Evolutionary conservation across 208 protist genomes (phyloP), one percentile per base, ranked within the genome.

Genomic region (Naegleria lovaniensis): DNA sequence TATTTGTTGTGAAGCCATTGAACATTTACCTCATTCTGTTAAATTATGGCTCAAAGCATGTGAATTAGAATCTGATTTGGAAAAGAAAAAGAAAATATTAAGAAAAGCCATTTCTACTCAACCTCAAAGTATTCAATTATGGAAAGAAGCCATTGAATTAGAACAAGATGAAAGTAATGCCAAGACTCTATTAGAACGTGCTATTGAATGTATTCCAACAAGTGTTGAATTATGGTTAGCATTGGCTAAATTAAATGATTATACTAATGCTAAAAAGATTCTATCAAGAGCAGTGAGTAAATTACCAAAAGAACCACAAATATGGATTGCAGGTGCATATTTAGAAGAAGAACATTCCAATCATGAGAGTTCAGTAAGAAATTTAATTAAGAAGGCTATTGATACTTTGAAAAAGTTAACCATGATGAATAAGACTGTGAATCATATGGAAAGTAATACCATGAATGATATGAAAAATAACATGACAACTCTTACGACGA

Each of bases 171-270:
- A 92, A n/a, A 93, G 97, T 7, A 94, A 97, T 92, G 97, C 97
- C 3, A 88, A 91, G 40, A 94, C 98, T 33, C 29, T 98, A 41
- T 92, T 98, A 0, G 90, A 87, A n/a, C 90, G 95, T 75, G 97
- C 97, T 4, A 95, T 98, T 19, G 96, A 98, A 91, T 97, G 94
- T 89, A 94, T 98, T 16, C 93, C 94, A 1, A 43, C 95, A 38
- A 92, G 90, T 33, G 96, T 97, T 22, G 96, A 98, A 51, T 89
- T 98, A 83, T 98, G 97, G 97, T 92, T 98, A 11, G 97, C 97
- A 36, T 92, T 98, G 19, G 97, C 97, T 15, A 92, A 95, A 40
- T 94, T 98, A 25, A 96, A 97, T 79, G 92, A 91, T 22, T 97
- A 98, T 91, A 91, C 96, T 38, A 96, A 96, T 41, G 97, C 96